These are phyloP conservation scores for Lactuca saligna DNA, from an alignment of 129 eudicot species.

Conservation along the genomic window DNA sequence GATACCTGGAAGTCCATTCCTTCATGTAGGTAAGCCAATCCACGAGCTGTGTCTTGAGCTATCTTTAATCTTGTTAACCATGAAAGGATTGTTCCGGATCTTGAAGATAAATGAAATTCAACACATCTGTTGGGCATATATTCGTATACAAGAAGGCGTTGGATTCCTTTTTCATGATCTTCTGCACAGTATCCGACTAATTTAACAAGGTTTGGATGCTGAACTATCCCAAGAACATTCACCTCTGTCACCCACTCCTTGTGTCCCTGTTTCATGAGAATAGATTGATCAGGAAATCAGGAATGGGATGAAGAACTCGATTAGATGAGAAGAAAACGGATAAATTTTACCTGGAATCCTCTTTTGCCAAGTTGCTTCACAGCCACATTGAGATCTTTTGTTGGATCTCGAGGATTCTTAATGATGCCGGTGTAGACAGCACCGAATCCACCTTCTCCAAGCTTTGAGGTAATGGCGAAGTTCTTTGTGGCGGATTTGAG, in stretches of 20 bases:
- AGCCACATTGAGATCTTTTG: slow-evolving; percentile 59
- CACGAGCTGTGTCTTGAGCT: slow-evolving; percentile 91
- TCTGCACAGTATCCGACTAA: slow-evolving; percentile 87
- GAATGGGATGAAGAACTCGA: not conserved
- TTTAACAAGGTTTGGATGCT: slow-evolving; percentile 84
- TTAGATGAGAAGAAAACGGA: not conserved
- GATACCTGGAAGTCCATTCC: slow-evolving; percentile 89
- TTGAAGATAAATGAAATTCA: slow-evolving; percentile 68
- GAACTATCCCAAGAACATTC: slow-evolving; percentile 76
- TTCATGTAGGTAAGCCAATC: slow-evolving; percentile 76
- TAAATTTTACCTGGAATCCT: slow-evolving; percentile 72
- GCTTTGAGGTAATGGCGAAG: slow-evolving; percentile 63
- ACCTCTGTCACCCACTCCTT: slow-evolving; percentile 97
- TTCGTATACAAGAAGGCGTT: slow-evolving; percentile 77
- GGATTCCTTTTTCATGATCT: slow-evolving; percentile 88
- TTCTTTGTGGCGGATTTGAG: slow-evolving; percentile 71
- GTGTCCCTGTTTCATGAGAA: slow-evolving; percentile 58
- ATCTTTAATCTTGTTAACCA: slow-evolving; percentile 77
- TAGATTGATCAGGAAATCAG: not conserved
- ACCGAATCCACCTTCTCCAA: slow-evolving; percentile 99
- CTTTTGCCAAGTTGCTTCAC: slow-evolving; percentile 84
- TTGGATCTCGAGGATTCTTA: slow-evolving; percentile 49
- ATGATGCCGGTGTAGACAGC: slow-evolving; percentile 68
- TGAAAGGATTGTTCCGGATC: slow-evolving; percentile 52
- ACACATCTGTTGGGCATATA: slow-evolving; percentile 76